phyloP scores from a whole-genome alignment of 2,329 filamentous ascomycete genomes.

The Leptographium flavum region DNA sequence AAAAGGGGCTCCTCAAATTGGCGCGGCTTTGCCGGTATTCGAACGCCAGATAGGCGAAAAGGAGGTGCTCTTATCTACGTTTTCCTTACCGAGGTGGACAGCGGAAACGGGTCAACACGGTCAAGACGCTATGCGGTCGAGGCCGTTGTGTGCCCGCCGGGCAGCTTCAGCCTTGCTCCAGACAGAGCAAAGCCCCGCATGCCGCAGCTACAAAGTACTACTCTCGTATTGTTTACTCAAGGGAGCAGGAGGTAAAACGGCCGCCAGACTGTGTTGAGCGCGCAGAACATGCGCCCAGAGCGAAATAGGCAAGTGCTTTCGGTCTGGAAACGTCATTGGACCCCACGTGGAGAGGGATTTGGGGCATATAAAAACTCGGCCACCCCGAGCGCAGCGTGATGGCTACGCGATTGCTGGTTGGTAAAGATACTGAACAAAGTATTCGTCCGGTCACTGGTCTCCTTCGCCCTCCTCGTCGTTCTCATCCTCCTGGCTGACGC shows the following conservation, averaged over 20 bases:
- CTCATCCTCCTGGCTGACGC: constrained; percentile 59
- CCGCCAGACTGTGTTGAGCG: neutral
- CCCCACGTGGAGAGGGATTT: neutral
- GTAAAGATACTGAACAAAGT: too few species aligned
- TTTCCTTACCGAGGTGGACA: too few species aligned
- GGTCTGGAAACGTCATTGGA: neutral
- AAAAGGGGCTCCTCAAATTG: neutral
- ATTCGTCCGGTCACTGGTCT: neutral
- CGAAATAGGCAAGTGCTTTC: neutral
- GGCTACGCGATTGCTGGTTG: too few species aligned
- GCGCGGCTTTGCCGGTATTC: neutral
- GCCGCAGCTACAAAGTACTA: neutral
- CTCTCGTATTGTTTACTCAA: too few species aligned
- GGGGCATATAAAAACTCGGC: neutral
- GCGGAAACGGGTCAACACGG: too few species aligned
- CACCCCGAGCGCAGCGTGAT: too few species aligned
- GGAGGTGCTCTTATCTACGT: neutral
- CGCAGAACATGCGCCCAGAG: neutral
- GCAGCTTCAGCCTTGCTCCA: too few species aligned
- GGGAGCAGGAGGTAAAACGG: neutral
- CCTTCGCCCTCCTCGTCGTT: constrained; percentile 41
- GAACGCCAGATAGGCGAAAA: too few species aligned
- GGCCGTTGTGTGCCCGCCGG: too few species aligned
- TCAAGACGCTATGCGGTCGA: too few species aligned
- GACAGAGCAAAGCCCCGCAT: too few species aligned